Conservation (phyloP, 2,329 filamentous ascomycete species). For the Pestalotiopsis fici region DNA sequence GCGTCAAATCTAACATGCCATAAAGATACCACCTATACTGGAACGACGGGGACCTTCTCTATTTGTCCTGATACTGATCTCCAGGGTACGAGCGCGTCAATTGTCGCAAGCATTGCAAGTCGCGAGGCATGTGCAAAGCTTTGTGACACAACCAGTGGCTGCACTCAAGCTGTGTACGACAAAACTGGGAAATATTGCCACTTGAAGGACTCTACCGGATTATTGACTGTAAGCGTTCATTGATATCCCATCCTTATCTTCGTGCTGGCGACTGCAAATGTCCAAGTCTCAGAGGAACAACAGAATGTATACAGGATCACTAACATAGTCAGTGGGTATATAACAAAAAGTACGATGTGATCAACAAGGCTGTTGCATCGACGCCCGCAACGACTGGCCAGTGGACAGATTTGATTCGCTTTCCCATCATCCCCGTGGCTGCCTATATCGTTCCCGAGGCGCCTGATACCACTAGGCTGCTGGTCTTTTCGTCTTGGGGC, state of each 20-base stretch:
- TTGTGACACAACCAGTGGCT: conserved; percentile 6
- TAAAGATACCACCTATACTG: background rate
- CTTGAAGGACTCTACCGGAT: conserved; percentile 7
- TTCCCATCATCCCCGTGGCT: conserved; percentile 28
- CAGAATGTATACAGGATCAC: background rate
- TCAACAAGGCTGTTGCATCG: conserved; percentile 8
- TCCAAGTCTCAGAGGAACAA: background rate
- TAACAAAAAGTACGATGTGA: conserved; percentile 13
- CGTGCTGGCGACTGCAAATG: too few relatives aligned
- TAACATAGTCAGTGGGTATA: conserved; percentile 16
- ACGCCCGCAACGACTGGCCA: conserved; percentile 10
- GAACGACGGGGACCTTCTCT: background rate
- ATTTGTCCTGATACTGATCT: conserved; percentile 8
- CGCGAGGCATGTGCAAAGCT: conserved; percentile 2
- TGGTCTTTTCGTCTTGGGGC: conserved; percentile 12
- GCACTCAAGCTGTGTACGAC: conserved; percentile 12
- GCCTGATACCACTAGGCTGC: conserved; percentile 21
- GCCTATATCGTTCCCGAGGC: conserved; percentile 25
- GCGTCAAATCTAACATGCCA: background rate
- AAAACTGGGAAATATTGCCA: conserved; percentile 12
- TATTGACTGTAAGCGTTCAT: background rate
- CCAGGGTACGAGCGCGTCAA: background rate
- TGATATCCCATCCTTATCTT: background rate
- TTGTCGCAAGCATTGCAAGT: conserved; percentile 1
- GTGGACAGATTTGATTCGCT: conserved; percentile 24